A percentile compares a stretch with the other conserved stretches of the same genome.
Conservation (phyloP, 73 alveolate genomes). For the Symbiodinium pilosum region DNA sequence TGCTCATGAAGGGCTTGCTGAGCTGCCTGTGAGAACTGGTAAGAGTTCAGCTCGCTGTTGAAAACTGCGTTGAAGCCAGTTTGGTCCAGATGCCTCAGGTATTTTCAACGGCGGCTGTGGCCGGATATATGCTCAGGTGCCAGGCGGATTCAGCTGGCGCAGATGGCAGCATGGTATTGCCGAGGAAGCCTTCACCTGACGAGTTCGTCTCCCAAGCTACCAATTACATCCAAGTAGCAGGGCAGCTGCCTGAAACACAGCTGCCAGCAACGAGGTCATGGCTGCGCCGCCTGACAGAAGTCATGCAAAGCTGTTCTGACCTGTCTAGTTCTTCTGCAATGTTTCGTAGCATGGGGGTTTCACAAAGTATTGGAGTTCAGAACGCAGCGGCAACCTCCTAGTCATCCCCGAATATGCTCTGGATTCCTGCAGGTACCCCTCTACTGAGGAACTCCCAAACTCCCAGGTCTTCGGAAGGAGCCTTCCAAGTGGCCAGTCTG, state of each 20-base stretch:
- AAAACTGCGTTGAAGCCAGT: constrained; percentile 68
- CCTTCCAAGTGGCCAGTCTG: constrained; percentile 85
- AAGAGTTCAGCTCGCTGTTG: constrained; percentile 87
- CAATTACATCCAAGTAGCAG: background rate
- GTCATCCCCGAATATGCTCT: too few species aligned
- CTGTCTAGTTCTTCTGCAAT: too few species aligned
- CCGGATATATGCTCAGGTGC: background rate
- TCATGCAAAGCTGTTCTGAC: too few species aligned
- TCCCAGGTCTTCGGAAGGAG: too few species aligned
- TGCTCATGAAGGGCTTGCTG: too few species aligned
- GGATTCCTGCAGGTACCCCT: too few species aligned
- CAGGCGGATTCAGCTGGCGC: constrained; percentile 53
- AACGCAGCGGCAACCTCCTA: background rate
- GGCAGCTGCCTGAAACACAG: constrained; percentile 51
- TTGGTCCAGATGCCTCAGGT: constrained; percentile 64
- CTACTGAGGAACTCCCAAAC: too few species aligned
- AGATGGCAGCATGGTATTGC: constrained; percentile 86
- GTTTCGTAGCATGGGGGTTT: too few species aligned
- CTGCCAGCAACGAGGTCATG: constrained; percentile 76
- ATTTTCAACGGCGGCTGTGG: background rate
- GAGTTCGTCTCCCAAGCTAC: background rate
- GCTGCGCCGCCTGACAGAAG: constrained; percentile 62
- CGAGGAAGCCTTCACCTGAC: constrained; percentile 31
- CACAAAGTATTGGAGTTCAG: background rate
- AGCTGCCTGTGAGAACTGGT: constrained; percentile 57